phyloP scores from a whole-genome alignment of 352 stramenopile genomes.

The Pythium aquatile region DNA sequence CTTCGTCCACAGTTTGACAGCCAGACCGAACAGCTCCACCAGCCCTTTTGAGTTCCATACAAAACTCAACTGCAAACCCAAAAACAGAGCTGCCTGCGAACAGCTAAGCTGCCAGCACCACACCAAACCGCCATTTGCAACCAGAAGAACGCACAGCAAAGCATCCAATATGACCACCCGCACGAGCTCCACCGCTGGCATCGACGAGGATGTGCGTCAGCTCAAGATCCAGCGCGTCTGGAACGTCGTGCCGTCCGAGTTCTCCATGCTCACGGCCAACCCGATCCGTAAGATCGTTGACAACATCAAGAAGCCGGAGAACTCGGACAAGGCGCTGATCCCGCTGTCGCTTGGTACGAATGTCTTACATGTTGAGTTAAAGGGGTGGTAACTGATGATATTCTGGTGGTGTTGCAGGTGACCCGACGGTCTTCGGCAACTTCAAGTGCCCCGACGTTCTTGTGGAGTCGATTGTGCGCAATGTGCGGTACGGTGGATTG shows the following conservation, averaged over 20 bases:
- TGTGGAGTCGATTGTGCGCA: slow-evolving; percentile 68
- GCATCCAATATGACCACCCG: slow-evolving; percentile 43
- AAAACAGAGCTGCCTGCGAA: neutral
- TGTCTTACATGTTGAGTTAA: too few relatives aligned
- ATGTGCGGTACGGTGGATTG: slow-evolving; percentile 42
- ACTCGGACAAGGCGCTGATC: slow-evolving; percentile 89
- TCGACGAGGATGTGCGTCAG: slow-evolving; percentile 30
- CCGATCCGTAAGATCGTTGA: slow-evolving; percentile 95
- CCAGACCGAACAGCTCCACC: slow-evolving; percentile 13
- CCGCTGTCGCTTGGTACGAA: slow-evolving; percentile 85
- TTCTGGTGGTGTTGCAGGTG: slow-evolving; percentile 43
- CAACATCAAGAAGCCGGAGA: slow-evolving; percentile 90
- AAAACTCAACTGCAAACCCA: neutral
- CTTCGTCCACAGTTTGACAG: slow-evolving; percentile 22
- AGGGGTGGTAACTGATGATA: neutral
- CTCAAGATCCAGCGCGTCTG: slow-evolving; percentile 54
- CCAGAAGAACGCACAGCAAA: neutral
- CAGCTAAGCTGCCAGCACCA: neutral
- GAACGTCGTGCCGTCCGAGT: slow-evolving; percentile 67
- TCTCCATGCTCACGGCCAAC: slow-evolving; percentile 80
- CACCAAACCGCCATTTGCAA: neutral
- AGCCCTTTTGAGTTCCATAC: slow-evolving; percentile 3
- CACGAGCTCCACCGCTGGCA: slow-evolving; percentile 32
- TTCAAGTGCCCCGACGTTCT: slow-evolving; percentile 89
- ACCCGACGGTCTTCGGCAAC: slow-evolving; percentile 94